These are phyloP conservation scores for Sanghuangporus weigelae DNA, from an alignment of 1,284 basidiomycete genomes.

Conservation along the genomic window DNA sequence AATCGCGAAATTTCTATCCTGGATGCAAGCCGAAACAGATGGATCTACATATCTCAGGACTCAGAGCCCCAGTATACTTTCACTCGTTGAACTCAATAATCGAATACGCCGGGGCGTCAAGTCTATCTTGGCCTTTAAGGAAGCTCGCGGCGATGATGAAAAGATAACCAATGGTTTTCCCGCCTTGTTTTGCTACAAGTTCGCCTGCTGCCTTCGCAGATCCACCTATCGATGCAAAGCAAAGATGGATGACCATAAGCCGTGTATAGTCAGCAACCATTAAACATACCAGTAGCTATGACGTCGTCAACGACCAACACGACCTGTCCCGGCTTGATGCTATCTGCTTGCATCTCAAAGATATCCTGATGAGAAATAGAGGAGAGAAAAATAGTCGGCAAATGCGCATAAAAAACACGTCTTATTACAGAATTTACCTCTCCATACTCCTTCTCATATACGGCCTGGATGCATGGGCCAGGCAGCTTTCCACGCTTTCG, in stretches of 20 bases:
- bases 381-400: background rate
- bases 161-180: slow-evolving; percentile 86
- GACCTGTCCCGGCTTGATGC: slow-evolving; percentile 78
- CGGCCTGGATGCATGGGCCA: slow-evolving; percentile 72
- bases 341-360: slow-evolving; percentile 92
- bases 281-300: slow-evolving; percentile 81
- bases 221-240: slow-evolving; percentile 57
- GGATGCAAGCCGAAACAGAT: background rate
- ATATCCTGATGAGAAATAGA: slow-evolving; percentile 53
- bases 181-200: slow-evolving; percentile 80
- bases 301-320: slow-evolving; percentile 94
- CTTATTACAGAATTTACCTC: slow-evolving; percentile 39
- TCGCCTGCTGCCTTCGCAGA: slow-evolving; percentile 93
- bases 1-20: slow-evolving; percentile 16
- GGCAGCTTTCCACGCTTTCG: slow-evolving; percentile 95
- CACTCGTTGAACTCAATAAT: slow-evolving; percentile 77
- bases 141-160: slow-evolving; percentile 90
- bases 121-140: slow-evolving; percentile 73
- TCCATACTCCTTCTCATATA: slow-evolving; percentile 95
- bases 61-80: background rate
- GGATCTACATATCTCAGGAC: too few species aligned
- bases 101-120: slow-evolving; percentile 86
- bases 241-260: background rate
- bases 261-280: background rate
- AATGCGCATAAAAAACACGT: background rate